These are phyloP conservation scores for Salvia miltiorrhiza DNA, from an alignment of 257 asterid genomes.

Conservation along the genomic window DNA sequence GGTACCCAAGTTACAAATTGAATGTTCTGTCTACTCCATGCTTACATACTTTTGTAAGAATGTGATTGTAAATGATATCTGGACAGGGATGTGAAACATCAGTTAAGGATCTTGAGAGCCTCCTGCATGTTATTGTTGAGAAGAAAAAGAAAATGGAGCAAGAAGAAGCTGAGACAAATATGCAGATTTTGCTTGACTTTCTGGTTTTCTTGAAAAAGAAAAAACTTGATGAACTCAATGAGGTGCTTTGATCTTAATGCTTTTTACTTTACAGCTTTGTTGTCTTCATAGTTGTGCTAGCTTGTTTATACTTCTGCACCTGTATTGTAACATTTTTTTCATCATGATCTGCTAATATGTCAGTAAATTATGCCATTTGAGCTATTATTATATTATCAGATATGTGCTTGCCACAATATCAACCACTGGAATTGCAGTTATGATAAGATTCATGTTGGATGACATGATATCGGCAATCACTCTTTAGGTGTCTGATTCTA, in stretches of 20 bases:
- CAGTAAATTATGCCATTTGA: not conserved
- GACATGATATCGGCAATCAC: not conserved
- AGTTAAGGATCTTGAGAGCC: conserved; percentile 67
- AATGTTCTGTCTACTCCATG: conserved; percentile 7
- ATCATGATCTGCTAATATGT: not conserved
- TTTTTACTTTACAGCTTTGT: not conserved
- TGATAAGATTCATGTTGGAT: not conserved
- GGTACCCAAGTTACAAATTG: not conserved
- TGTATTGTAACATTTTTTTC: not conserved
- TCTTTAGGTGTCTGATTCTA: not conserved
- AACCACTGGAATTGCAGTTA: not conserved
- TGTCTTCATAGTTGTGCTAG: not conserved
- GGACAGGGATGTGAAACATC: conserved; percentile 88
- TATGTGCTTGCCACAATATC: not conserved
- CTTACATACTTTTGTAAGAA: conserved; percentile 15
- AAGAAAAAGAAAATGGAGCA: conserved; percentile 88
- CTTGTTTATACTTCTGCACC: not conserved
- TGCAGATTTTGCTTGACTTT: conserved; percentile 72
- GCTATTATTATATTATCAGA: not conserved
- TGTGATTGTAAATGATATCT: conserved; percentile 41
- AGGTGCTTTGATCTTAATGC: conserved; percentile 52
- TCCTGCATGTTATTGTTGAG: conserved; percentile 63
- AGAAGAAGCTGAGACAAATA: conserved; percentile 84
- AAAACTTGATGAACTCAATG: conserved; percentile 75
- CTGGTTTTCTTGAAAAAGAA: conserved; percentile 63